A percentile compares a stretch with the other conserved stretches of the same genome.
Conservation (phyloP, 306 rosid genomes). For the Glycine latifolia region DNA sequence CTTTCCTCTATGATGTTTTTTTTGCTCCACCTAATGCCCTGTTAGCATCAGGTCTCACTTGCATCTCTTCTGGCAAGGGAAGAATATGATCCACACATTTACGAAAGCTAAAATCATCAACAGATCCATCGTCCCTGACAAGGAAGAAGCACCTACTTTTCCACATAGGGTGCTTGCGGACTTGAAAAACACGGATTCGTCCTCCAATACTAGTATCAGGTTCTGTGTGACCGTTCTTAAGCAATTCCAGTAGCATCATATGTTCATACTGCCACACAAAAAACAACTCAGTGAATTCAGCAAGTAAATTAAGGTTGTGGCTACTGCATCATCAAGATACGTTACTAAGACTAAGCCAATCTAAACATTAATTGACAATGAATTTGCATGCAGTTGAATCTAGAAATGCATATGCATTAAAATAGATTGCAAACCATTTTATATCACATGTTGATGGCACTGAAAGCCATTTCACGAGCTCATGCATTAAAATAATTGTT, state of each 20-base stretch:
- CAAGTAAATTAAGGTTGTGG: neutral
- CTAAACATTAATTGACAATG: neutral
- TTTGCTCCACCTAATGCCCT: constrained; percentile 58
- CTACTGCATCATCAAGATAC: constrained; percentile 7
- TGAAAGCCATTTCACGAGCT: too few species aligned
- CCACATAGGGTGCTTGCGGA: constrained; percentile 76
- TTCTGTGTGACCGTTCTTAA: constrained; percentile 76
- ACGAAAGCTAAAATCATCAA: constrained; percentile 89
- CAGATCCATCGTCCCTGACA: constrained; percentile 66
- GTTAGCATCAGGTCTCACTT: constrained; percentile 58
- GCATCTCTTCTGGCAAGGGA: constrained; percentile 85
- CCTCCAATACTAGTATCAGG: constrained; percentile 66
- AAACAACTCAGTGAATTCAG: constrained; percentile 16
- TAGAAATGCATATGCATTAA: too few species aligned
- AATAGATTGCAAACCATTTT: too few species aligned
- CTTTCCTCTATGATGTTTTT: constrained; percentile 52
- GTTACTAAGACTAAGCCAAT: neutral
- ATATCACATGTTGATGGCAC: too few species aligned
- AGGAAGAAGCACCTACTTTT: constrained; percentile 87
- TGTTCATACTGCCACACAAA: constrained; percentile 75
- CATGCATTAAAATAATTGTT: too few species aligned
- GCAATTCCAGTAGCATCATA: constrained; percentile 68
- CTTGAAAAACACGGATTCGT: constrained; percentile 69
- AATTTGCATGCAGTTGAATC: constrained; percentile 2
- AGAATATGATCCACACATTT: constrained; percentile 84